These are phyloP conservation scores for Boletellus deceptivus DNA, from an alignment of 1,284 basidiomycete species.

Conservation along the genomic window DNA sequence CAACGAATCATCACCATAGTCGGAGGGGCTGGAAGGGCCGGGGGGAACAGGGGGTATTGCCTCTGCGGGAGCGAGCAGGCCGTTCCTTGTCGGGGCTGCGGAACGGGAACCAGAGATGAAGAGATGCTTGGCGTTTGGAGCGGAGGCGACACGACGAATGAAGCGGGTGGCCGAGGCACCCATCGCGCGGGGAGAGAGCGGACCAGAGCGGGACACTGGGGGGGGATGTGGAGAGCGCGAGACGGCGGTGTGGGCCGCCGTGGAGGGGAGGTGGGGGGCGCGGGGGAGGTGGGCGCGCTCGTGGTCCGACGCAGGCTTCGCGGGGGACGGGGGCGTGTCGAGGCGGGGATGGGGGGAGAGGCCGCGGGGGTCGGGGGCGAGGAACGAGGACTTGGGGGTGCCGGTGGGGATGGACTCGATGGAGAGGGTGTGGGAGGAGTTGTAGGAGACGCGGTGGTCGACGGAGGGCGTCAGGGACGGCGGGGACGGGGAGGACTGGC, in stretches of 20 bases:
- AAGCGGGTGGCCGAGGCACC: slow-evolving; percentile 77
- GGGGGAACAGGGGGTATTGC: slow-evolving; percentile 50
- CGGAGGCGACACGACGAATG: slow-evolving; percentile 92
- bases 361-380: slow-evolving; percentile 31
- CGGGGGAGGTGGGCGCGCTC: slow-evolving; percentile 34
- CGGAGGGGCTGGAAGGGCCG: slow-evolving; percentile 47
- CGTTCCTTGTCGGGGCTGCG: slow-evolving; percentile 63
- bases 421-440: slow-evolving; percentile 68
- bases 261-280: slow-evolving; percentile 21
- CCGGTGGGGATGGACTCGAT: slow-evolving; percentile 53
- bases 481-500: slow-evolving; percentile 30
- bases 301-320: slow-evolving; percentile 60
- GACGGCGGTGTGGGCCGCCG: slow-evolving; percentile 34
- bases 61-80: slow-evolving; percentile 70
- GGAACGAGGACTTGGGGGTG: slow-evolving; percentile 33
- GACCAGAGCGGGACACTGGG: slow-evolving; percentile 33
- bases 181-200: slow-evolving; percentile 62
- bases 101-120: slow-evolving; percentile 62
- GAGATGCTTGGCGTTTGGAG: slow-evolving; percentile 92
- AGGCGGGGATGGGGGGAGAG: background rate
- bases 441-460: slow-evolving; percentile 64
- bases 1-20: slow-evolving; percentile 62
- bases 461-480: slow-evolving; percentile 45
- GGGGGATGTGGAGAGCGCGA: slow-evolving; percentile 36
- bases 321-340: slow-evolving; percentile 36